Conservation (phyloP, 2,329 filamentous ascomycete species). For the Blastomyces parvus region DNA sequence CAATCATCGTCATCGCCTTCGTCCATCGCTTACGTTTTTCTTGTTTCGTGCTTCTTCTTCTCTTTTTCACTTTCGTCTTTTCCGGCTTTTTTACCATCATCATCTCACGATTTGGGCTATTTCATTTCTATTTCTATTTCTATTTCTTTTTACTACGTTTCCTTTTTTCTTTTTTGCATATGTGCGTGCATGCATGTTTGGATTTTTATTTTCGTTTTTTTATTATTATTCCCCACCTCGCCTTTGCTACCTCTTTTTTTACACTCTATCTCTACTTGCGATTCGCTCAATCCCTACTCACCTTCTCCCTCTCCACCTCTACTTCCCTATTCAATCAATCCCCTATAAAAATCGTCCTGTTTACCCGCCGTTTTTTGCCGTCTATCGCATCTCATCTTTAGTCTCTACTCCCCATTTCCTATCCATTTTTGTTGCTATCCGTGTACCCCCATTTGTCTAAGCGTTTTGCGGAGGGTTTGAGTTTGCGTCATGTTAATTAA, state of each 20-base stretch:
- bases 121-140: no score
- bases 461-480: neutral
- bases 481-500: constrained; percentile 8
- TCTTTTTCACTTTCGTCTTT: neutral
- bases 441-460: constrained; percentile 5
- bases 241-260: no score
- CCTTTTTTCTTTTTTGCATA: neutral
- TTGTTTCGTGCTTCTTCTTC: neutral
- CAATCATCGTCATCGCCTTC: neutral
- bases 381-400: neutral
- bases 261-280: neutral
- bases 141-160: no score
- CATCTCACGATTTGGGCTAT: neutral
- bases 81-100: neutral
- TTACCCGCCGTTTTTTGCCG: neutral
- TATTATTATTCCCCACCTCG: neutral
- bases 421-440: neutral
- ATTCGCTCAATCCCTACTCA: neutral
- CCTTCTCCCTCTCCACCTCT: neutral
- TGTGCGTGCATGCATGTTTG: neutral
- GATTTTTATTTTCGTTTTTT: neutral
- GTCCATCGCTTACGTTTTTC: neutral
- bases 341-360: neutral
- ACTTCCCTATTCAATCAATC: no score
- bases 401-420: neutral